Evolutionary conservation across 768 basidiomycete species (phyloP).

Genomic region (Boletus rubroflammeus): DNA sequence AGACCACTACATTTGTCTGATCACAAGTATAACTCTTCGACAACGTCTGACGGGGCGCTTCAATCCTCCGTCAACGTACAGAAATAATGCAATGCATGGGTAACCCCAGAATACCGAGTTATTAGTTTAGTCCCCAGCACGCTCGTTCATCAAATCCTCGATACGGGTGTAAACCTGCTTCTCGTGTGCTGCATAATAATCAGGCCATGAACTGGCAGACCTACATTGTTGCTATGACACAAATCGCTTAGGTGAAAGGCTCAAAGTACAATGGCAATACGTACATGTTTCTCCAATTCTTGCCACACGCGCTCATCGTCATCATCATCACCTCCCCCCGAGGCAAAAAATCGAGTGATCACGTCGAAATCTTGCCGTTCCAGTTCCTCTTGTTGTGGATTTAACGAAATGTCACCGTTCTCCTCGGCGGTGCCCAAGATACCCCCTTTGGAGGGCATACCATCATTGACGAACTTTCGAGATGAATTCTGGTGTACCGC

Average conservation of each 20-base stretch:
- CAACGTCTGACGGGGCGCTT: not conserved
- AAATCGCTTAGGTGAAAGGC: not conserved
- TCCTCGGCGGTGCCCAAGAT: not conserved
- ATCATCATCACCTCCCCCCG: conserved; percentile 45
- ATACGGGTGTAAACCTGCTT: conserved; percentile 42
- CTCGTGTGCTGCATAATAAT: conserved; percentile 47
- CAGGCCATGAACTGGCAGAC: conserved; percentile 45
- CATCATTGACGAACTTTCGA: not conserved
- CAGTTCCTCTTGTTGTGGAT: conserved; percentile 7
- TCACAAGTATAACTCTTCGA: not conserved
- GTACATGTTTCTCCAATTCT: conserved; percentile 44
- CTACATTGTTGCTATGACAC: conserved; percentile 36
- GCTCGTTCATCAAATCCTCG: conserved; percentile 28
- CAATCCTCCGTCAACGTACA: not conserved
- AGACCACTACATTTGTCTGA: conserved; percentile 9
- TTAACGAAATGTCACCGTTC: not conserved
- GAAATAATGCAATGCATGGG: not conserved
- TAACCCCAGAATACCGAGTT: not conserved
- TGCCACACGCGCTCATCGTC: conserved; percentile 52
- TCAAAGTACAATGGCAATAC: conserved; percentile 8
- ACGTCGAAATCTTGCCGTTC: conserved; percentile 45
- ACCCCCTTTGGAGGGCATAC: not conserved
- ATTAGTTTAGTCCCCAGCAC: conserved; percentile 6
- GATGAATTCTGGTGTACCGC: not conserved
- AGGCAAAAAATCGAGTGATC: conserved; percentile 55